These are phyloP conservation scores for Pichiaceae sp. DNA, from an alignment of 1,139 yeast genomes.

Conservation along the genomic window DNA sequence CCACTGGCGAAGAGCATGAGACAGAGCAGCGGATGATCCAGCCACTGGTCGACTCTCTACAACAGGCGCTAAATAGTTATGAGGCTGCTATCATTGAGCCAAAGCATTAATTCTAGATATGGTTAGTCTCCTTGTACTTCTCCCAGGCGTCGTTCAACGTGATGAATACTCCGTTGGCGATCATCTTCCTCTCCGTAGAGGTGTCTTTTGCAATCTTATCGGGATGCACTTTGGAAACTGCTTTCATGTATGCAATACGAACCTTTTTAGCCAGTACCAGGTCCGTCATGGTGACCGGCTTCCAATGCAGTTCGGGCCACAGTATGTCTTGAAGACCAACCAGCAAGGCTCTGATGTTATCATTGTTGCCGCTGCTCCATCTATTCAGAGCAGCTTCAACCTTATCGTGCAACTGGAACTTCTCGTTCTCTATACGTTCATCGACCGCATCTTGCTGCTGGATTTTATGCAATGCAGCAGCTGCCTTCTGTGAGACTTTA, in stretches of 20 bases:
- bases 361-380: slow-evolving; percentile 75
- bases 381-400: slow-evolving; percentile 44
- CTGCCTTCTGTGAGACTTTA: slow-evolving; percentile 9
- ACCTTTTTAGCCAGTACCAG: slow-evolving; percentile 88
- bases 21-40: slow-evolving; percentile 20
- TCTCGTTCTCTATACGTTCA: slow-evolving; percentile 46
- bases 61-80: slow-evolving; percentile 30
- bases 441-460: slow-evolving; percentile 39
- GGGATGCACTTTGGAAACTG: slow-evolving; percentile 89
- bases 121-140: slow-evolving; percentile 40
- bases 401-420: slow-evolving; percentile 49
- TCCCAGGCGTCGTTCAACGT: slow-evolving; percentile 90
- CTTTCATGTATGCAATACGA: slow-evolving; percentile 82
- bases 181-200: slow-evolving; percentile 64
- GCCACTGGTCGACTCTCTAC: slow-evolving; percentile 31
- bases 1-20: slow-evolving; percentile 21
- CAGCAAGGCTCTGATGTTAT: slow-evolving; percentile 67
- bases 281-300: slow-evolving; percentile 58
- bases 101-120: slow-evolving; percentile 4
- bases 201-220: slow-evolving; percentile 62
- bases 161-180: slow-evolving; percentile 83
- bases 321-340: slow-evolving; percentile 58
- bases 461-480: slow-evolving; percentile 38
- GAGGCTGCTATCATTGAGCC: slow-evolving; percentile 21
- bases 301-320: slow-evolving; percentile 57